Evolutionary conservation across 345 rosid genomes (phyloP), one percentile per base, ranked within the genome.

Genomic region (Limnanthes douglasii): DNA sequence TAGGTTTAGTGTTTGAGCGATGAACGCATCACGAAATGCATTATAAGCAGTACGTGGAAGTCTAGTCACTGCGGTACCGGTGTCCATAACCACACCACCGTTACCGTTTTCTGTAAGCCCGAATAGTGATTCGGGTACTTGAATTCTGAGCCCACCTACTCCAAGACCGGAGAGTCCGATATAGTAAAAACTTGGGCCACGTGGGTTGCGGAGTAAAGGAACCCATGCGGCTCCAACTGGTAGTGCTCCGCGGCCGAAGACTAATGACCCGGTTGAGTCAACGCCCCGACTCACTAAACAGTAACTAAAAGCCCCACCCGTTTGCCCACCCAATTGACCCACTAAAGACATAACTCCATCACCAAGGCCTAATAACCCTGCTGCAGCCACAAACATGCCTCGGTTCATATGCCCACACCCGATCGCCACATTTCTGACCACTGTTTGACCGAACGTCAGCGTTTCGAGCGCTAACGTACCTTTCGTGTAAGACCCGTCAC

Each of bases 61-160:
- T 43, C 98, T 62, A 1, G 95, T 84, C 14, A 90, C 98, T 1
- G 98, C 95, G 0, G 98, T 90, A 5, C 98, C 98, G 0, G 98
- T 90, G 51, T 90, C 98, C 95, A 90, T 84, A 3, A 90, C 98
- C 7, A 90, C 98, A 0, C 98, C 98, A 0, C 94, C 94, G 0
- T 57, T 49, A 0, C 98, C 95, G 16, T 55, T 27, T 15, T 80
- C 88, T 0, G 53, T 57, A 0, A 84, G 8, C 7, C 18, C 54
- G 43, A 90, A 90, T 0, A 50, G 18, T 1, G 46, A 60, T 33
- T 80, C 95, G 0, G 98, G 57, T 27, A 80, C 39, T 8, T 85
- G 60, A 26, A 90, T 60, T 28, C 22, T 57, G 8, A 53, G 23
- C 15, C 83, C 86, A 11, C 98, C 98, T 0, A 90, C 85, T 3